Evolutionary conservation across 768 basidiomycete genomes (phyloP).

Genomic region (Lentinula boryana): DNA sequence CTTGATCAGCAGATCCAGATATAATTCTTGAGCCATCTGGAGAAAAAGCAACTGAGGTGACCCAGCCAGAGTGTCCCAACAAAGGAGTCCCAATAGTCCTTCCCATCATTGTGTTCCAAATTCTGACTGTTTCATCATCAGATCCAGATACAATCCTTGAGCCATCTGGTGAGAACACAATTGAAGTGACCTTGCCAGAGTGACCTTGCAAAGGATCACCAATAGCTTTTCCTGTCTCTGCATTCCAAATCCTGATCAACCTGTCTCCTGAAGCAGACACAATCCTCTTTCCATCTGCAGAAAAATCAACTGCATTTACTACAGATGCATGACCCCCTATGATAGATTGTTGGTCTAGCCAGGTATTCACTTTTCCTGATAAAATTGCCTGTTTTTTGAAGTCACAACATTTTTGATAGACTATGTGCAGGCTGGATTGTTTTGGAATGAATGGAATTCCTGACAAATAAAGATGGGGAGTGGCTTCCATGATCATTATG

Average conservation of each 20-base stretch:
- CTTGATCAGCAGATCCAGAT: too few species aligned
- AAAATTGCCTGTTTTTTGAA: background rate
- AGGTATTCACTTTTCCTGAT: background rate
- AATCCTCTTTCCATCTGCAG: background rate
- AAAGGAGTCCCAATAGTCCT: slow-evolving; percentile 4
- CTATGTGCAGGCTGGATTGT: slow-evolving; percentile 9
- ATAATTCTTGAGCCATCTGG: background rate
- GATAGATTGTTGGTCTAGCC: background rate
- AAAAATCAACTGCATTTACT: background rate
- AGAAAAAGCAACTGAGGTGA: too few species aligned
- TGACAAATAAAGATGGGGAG: slow-evolving; percentile 19
- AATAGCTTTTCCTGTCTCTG: background rate
- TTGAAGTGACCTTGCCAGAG: background rate
- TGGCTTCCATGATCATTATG: slow-evolving; percentile 6
- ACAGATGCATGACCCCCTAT: background rate
- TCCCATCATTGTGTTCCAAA: background rate
- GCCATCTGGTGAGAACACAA: background rate
- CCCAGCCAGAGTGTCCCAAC: background rate
- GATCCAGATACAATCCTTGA: background rate
- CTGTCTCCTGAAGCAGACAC: background rate
- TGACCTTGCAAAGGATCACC: slow-evolving; percentile 7
- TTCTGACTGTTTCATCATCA: too few species aligned
- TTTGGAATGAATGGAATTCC: slow-evolving; percentile 16
- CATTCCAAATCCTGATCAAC: background rate
- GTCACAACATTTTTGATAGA: background rate